Evolutionary conservation across 75 land plant genomes (phyloP).

Genomic region (Sequoiadendron giganteum): DNA sequence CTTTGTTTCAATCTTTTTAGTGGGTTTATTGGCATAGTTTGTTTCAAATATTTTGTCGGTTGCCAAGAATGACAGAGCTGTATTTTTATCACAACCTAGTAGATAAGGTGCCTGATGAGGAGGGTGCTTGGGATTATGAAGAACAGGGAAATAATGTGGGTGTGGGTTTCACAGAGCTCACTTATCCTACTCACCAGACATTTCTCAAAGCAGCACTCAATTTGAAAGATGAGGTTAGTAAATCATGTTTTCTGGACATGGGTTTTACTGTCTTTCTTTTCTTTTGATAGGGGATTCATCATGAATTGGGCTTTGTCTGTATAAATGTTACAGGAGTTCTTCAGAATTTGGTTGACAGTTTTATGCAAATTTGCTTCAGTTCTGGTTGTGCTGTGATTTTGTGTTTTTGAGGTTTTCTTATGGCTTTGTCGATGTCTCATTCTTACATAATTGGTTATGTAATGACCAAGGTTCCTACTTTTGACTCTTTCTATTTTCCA

Average conservation of each 20-base stretch:
- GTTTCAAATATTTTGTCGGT: no score
- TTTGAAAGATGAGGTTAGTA: conserved; percentile 7
- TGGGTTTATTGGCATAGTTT: background rate
- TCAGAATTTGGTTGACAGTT: background rate
- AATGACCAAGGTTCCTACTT: background rate
- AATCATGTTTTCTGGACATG: background rate
- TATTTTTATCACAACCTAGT: background rate
- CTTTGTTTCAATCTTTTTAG: no score
- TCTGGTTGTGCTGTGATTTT: background rate
- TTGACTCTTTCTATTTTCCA: background rate
- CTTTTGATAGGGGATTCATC: background rate
- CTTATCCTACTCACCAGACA: background rate
- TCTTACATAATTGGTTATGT: background rate
- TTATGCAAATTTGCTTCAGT: background rate
- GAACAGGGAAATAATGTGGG: background rate
- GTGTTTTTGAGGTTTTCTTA: no score
- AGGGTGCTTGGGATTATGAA: background rate
- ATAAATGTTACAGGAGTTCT: background rate
- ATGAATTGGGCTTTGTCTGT: background rate
- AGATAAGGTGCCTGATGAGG: background rate
- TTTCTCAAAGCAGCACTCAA: background rate
- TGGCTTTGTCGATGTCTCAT: no score
- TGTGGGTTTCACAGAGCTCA: background rate
- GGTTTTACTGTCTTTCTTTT: no score
- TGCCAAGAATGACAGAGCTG: background rate